Base-by-base conservation (phyloP, 768 basidiomycete species). In the Lepiota brunneoincarnata region DNA sequence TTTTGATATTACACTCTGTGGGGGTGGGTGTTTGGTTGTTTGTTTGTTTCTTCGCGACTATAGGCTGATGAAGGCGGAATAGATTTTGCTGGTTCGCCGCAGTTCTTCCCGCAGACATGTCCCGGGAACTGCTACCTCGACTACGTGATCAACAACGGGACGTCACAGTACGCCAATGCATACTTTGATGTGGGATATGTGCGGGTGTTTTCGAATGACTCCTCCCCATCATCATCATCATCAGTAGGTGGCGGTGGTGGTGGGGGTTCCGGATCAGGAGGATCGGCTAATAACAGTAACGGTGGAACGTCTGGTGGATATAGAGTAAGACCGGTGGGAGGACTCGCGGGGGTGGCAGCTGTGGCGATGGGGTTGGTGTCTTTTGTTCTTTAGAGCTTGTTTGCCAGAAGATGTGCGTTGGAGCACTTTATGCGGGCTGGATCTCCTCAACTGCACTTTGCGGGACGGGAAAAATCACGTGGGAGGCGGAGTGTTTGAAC, bases 101-200 rank as follows among this genome's bases (percentile, higher is more conserved):
- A 59, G 14, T 51, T 56, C 18, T 61, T 61, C 55, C 37, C 36
- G 15, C 55, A 54, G 47, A 58, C 60, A 14, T 61, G 60, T 36
- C 17, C 46, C n/a, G 59, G 59, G 15, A 31, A 3, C 15, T 60
- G 59, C 36, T 60, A 60, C 48, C 12, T 17, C 6, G 56, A 60
- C 41, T 57, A 50, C 48, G 59, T 60, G 23, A 58, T 60, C 41
- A 48, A 51, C 18, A 49, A 58, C 20, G 49, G 49, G n/a, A 53
- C 52, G 7, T 47, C 53, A 3, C n/a, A 37, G 20, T 60, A 57
- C 36, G 41, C 36, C 12, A 54, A 58, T 44, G 60, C 60, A 38
- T 61, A 58, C 37, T 61, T 61, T 38, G 60, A 61, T 21, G 39
- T 61, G 46, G 50, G 45, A 2, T 61, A 47, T 26, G 58, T 61